Percentiles rank a stretch among this genome's conserved stretches.
These are phyloP conservation scores for Komagataella kurtzmanii DNA, from an alignment of 805 yeast genomes.

Conservation along the genomic window DNA sequence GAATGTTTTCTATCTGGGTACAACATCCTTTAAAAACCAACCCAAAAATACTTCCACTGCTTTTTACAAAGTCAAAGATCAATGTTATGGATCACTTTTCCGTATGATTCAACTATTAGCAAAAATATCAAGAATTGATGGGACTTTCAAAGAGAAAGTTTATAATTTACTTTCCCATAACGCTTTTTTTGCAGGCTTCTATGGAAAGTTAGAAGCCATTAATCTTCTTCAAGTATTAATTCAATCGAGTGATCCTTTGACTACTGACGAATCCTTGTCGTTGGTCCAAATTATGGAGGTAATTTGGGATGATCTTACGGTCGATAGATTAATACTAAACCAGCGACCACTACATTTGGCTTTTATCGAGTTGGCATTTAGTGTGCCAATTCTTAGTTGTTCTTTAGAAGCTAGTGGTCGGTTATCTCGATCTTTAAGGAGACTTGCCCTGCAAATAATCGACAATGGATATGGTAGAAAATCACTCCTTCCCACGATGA, in stretches of 20 bases:
- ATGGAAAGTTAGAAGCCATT: neutral
- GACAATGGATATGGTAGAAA: constrained; percentile 47
- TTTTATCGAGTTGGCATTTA: constrained; percentile 37
- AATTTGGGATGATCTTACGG: constrained; percentile 47
- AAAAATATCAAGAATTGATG: neutral
- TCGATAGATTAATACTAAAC: constrained; percentile 47
- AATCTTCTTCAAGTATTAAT: neutral
- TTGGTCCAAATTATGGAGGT: constrained; percentile 13
- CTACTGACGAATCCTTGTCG: constrained; percentile 13
- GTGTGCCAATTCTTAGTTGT: constrained; percentile 22
- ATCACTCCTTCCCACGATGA: constrained; percentile 48
- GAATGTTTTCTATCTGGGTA: constrained; percentile 10
- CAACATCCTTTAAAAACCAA: constrained; percentile 6
- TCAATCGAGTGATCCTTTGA: neutral
- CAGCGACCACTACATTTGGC: constrained; percentile 51
- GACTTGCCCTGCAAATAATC: constrained; percentile 30
- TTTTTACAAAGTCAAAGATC: constrained; percentile 31
- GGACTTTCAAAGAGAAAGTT: neutral
- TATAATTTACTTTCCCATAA: neutral
- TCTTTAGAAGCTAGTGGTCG: constrained; percentile 17
- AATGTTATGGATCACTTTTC: constrained; percentile 19
- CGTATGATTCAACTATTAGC: neutral
- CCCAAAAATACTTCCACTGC: constrained; percentile 12
- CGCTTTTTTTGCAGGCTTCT: neutral
- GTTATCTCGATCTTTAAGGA: constrained; percentile 15